These are phyloP conservation scores for Neurospora sublineolata DNA, from an alignment of 495 filamentous ascomycete genomes.

Conservation along the genomic window DNA sequence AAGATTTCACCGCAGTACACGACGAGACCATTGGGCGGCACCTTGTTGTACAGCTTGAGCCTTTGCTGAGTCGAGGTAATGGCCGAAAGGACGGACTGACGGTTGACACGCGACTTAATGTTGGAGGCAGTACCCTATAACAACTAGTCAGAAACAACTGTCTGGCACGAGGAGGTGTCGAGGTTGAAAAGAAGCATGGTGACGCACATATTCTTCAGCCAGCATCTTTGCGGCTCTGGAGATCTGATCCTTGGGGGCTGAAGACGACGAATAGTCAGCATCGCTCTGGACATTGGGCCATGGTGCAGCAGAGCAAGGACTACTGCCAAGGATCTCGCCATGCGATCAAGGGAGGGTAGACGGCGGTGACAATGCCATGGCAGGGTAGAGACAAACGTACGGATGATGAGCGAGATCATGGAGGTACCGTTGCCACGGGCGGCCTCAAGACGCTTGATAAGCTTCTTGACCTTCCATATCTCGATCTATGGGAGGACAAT, in stretches of 20 bases:
- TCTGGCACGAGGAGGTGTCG: conserved; percentile 1
- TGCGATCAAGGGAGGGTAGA: not conserved
- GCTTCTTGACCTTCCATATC: conserved; percentile 87
- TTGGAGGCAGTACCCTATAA: conserved; percentile 87
- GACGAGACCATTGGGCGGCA: conserved; percentile 91
- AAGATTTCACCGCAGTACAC: conserved; percentile 99
- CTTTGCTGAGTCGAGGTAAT: conserved; percentile 98
- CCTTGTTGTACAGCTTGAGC: conserved; percentile 96
- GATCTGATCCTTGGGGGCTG: conserved; percentile 95
- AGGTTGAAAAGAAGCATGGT: not conserved
- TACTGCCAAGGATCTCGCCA: conserved; percentile 1
- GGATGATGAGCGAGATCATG: conserved; percentile 99
- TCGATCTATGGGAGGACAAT: conserved; percentile 38
- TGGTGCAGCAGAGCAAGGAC: not conserved
- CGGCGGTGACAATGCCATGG: conserved; percentile 13
- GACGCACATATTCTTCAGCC: conserved; percentile 95
- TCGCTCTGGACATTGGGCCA: not conserved
- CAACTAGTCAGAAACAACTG: conserved; percentile 14
- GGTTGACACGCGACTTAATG: conserved; percentile 98
- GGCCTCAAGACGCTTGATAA: conserved; percentile 89
- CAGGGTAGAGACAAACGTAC: conserved; percentile 39
- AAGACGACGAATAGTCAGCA: conserved; percentile 6
- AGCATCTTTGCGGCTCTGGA: conserved; percentile 97
- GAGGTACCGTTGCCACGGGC: conserved; percentile 90
- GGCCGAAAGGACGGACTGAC: conserved; percentile 90